These are phyloP conservation scores for Hericium erinaceus DNA, from an alignment of 768 basidiomycete species.

Conservation along the genomic window DNA sequence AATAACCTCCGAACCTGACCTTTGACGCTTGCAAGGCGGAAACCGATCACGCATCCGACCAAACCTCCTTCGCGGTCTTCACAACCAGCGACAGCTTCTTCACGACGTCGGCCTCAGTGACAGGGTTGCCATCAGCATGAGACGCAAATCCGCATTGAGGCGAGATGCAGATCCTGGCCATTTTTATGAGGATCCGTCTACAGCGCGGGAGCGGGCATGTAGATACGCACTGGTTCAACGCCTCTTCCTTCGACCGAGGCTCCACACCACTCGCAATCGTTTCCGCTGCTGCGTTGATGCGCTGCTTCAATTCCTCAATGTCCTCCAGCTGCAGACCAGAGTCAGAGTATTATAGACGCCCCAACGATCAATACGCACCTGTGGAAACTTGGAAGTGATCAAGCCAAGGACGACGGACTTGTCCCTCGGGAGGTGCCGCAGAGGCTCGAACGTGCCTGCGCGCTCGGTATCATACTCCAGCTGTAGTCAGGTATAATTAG, in stretches of 20 bases:
- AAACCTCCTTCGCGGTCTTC: constrained; percentile 21
- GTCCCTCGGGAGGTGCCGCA: constrained; percentile 39
- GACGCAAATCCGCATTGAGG: constrained; percentile 45
- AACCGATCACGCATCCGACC: not conserved
- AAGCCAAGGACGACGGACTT: constrained; percentile 35
- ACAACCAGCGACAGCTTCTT: constrained; percentile 27
- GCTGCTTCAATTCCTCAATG: constrained; percentile 27
- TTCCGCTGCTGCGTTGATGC: constrained; percentile 34
- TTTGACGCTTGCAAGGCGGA: too few relatives aligned
- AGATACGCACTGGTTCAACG: constrained; percentile 27
- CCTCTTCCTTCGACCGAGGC: constrained; percentile 29
- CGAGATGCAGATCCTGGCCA: constrained; percentile 31
- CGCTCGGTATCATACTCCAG: constrained; percentile 61
- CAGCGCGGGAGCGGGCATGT: not conserved
- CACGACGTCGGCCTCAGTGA: constrained; percentile 27
- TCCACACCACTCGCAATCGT: constrained; percentile 30
- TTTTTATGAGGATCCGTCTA: not conserved
- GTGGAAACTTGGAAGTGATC: constrained; percentile 33
- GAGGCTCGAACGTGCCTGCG: constrained; percentile 49
- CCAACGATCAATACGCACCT: not conserved
- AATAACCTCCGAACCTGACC: too few relatives aligned
- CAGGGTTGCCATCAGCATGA: constrained; percentile 35
- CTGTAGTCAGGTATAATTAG: constrained; percentile 15
- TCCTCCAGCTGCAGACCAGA: constrained; percentile 29
- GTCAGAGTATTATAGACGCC: not conserved